Conservation (phyloP, 305 asterid genomes). For the Solanum chacoense region DNA sequence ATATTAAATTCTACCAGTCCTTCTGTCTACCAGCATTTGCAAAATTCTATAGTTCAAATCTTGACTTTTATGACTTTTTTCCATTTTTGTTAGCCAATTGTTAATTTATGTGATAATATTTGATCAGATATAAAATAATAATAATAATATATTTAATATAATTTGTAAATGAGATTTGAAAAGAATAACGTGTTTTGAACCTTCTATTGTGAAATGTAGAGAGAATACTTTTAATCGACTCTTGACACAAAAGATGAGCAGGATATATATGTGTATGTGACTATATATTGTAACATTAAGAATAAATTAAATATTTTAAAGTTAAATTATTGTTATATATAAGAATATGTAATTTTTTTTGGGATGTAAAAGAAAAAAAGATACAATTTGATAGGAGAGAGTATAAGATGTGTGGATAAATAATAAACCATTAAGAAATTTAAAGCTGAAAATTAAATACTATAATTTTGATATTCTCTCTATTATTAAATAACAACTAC, state of each 20-base stretch:
- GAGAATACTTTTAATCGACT: neutral
- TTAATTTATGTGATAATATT: neutral
- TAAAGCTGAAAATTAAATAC: neutral
- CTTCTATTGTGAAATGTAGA: rapidly evolving
- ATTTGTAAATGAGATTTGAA: neutral
- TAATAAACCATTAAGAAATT: neutral
- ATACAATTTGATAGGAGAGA: neutral
- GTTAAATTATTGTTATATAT: too few relatives aligned
- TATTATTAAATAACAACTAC: neutral
- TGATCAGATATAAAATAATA: neutral
- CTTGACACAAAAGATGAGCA: neutral
- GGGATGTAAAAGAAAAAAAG: neutral
- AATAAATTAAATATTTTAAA: too few relatives aligned
- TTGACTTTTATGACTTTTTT: neutral
- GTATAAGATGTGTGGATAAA: neutral
- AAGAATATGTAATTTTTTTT: neutral
- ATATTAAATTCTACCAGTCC: neutral
- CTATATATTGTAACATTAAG: neutral
- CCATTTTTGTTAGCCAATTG: neutral
- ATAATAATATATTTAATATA: neutral
- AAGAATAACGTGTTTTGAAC: rapidly evolving
- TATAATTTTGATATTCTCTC: neutral
- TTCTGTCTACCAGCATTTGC: neutral
- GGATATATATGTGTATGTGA: too few relatives aligned
- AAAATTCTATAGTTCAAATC: neutral